Conservation (phyloP, 1,284 basidiomycete species). For the Papiliotrema terrestris region DNA sequence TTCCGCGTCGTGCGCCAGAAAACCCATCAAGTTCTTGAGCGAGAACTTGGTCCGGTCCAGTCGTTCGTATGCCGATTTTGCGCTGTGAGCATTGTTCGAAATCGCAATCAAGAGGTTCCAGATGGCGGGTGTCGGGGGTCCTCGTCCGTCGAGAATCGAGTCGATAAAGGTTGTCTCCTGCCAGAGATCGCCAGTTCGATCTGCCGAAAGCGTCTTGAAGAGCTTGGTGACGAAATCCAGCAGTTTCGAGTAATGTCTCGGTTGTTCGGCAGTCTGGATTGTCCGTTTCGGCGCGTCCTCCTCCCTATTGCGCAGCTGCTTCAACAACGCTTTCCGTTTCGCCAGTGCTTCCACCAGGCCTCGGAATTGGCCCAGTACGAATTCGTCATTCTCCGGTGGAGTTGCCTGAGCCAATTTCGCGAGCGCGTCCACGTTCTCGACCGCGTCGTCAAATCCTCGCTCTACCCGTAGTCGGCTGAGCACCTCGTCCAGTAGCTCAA, state of each 20-base stretch:
- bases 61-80: conserved; percentile 47
- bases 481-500: conserved; percentile 74
- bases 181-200: conserved; percentile 81
- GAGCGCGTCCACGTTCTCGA: conserved; percentile 52
- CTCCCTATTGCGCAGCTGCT: conserved; percentile 84
- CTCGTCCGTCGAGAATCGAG: conserved; percentile 75
- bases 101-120: conserved; percentile 88
- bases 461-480: too few relatives aligned
- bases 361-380: conserved; percentile 67
- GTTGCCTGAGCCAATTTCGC: conserved; percentile 66
- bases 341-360: conserved; percentile 68
- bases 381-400: conserved; percentile 33
- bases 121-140: conserved; percentile 69
- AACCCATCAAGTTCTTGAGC: conserved; percentile 35
- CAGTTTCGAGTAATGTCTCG: conserved; percentile 68
- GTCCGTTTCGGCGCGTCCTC: conserved; percentile 65
- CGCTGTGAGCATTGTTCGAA: conserved; percentile 75
- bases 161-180: conserved; percentile 70
- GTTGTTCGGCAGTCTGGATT: conserved; percentile 45
- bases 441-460: conserved; percentile 19
- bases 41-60: conserved; percentile 38
- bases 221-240: conserved; percentile 78
- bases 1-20: too few relatives aligned
- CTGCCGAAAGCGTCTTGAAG: conserved; percentile 68
- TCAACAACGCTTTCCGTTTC: conserved; percentile 77